Evolutionary conservation across 2,329 filamentous ascomycete species (phyloP).

Genomic region (Periconia sp.): DNA sequence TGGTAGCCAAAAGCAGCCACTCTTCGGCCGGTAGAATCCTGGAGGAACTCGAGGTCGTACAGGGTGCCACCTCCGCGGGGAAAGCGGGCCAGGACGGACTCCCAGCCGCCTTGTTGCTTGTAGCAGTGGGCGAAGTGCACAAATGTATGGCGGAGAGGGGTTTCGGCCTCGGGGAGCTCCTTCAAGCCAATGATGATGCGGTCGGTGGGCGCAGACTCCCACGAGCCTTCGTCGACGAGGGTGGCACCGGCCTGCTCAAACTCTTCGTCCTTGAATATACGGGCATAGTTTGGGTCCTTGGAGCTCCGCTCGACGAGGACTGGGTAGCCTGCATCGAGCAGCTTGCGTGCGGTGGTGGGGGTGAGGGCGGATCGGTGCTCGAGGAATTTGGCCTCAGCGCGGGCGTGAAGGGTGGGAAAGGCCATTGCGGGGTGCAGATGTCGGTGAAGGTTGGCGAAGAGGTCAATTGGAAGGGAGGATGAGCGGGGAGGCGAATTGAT

Average conservation of each 20-base stretch:
- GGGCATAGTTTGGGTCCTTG: slow-evolving; percentile 39
- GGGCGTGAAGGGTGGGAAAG: slow-evolving; percentile 44
- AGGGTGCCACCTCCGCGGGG: slow-evolving; percentile 74
- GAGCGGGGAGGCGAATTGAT: not conserved
- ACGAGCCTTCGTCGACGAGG: slow-evolving; percentile 41
- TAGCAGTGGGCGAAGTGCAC: slow-evolving; percentile 48
- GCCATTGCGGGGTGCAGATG: slow-evolving; percentile 21
- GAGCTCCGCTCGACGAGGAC: slow-evolving; percentile 44
- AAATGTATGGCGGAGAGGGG: slow-evolving; percentile 43
- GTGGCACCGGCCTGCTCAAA: slow-evolving; percentile 43
- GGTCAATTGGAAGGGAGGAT: slow-evolving; percentile 14
- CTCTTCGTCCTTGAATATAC: slow-evolving; percentile 47
- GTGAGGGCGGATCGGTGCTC: slow-evolving; percentile 46
- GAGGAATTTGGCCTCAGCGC: slow-evolving; percentile 44
- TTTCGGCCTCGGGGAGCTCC: slow-evolving; percentile 43
- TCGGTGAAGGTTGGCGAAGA: not conserved
- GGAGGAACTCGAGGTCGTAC: slow-evolving; percentile 84
- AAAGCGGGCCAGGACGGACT: slow-evolving; percentile 77
- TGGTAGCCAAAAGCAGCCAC: slow-evolving; percentile 69
- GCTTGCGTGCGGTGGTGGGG: slow-evolving; percentile 43
- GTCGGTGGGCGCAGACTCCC: slow-evolving; percentile 41
- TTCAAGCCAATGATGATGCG: slow-evolving; percentile 47
- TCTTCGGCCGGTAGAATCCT: slow-evolving; percentile 69
- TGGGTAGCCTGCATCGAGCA: slow-evolving; percentile 45
- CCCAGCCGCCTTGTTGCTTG: slow-evolving; percentile 60